Evolutionary conservation across 2,329 filamentous ascomycete genomes (phyloP), one percentile per base, ranked within the genome.

Genomic region (Domatiomyces catenatus): DNA sequence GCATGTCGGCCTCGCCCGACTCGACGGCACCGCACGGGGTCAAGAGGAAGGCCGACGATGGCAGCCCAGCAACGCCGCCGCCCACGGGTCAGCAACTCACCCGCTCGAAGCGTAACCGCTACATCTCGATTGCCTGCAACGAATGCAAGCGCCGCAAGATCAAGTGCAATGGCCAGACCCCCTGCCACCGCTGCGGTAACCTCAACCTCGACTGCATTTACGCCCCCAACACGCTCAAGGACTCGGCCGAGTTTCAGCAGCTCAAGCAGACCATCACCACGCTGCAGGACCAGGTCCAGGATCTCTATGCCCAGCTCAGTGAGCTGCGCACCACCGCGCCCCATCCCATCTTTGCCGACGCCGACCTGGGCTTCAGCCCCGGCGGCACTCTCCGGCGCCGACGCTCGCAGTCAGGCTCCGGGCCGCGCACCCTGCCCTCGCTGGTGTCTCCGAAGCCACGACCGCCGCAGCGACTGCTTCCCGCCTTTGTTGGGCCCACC

Each of bases 181-280:
- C 79, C 10, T 83, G 79, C 60, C 76, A 80, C 60, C 71, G 79
- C 56, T 83, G 79, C 63, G 79, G 78, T 22, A 80, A 81, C 63
- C 69, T 82, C 50, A 74, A 71, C 52, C 70, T 82, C 52, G 77
- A 81, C 61, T 83, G 71, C 61, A 67, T 78, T 52, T 83, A 83
- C 68, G 76, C 78, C 53, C 77, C 79, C 4, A 89, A 79, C 70
- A 87, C 79, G 66, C 88, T 94, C 74, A 92, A 90, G 66, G 89
- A 95, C 61, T 88, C 87, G 46, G 86, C 93, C 71, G 89, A 95
- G 64, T 95, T 88, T 72, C 85, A 81, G 62, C 76, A 81, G 39
- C 87, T 95, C 80, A 78, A 80, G 50, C 72, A 75, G 32, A 84
- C 92, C 58, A 79, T 95, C 52, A 70, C 72, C 8, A 75, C 76